Percentiles rank a stretch among this genome's conserved stretches.
Evolutionary conservation across 495 filamentous ascomycete species (phyloP).

Genomic region (Amphirosellinia nigrospora): DNA sequence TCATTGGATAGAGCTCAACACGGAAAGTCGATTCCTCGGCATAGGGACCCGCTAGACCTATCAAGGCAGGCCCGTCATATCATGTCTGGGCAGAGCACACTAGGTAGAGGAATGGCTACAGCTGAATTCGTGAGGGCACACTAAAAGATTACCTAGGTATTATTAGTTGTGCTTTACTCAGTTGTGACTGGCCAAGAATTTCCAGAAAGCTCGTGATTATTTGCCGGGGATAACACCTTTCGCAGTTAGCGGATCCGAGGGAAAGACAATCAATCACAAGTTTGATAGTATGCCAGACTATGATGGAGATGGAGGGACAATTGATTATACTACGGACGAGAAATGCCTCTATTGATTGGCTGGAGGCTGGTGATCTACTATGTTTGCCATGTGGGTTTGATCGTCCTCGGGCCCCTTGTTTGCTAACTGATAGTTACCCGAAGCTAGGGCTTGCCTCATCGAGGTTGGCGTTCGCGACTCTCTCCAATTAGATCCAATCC

Average conservation of each 20-base stretch:
- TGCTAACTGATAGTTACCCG: background rate
- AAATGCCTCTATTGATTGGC: constrained; percentile 1
- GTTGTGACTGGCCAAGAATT: background rate
- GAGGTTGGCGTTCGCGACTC: background rate
- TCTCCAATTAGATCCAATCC: constrained; percentile 4
- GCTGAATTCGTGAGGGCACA: background rate
- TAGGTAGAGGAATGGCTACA: background rate
- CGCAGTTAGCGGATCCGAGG: background rate
- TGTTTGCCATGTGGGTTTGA: constrained; percentile 1
- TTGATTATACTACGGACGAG: background rate
- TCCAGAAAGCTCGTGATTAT: constrained; percentile 3
- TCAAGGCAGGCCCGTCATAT: constrained; percentile 14
- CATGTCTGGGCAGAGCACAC: background rate
- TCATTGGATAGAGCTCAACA: background rate
- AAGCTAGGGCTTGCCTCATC: background rate
- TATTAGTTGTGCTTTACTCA: background rate
- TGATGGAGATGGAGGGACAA: background rate
- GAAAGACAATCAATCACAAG: background rate
- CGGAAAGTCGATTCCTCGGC: too few relatives aligned
- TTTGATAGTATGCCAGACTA: background rate
- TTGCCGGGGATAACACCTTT: background rate
- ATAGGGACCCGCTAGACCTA: constrained; percentile 14
- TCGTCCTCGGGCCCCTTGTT: background rate
- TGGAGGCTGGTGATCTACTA: background rate
- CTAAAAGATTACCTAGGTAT: background rate